Evolutionary conservation across 805 yeast species (phyloP).

Genomic region (Spathaspora girioi): DNA sequence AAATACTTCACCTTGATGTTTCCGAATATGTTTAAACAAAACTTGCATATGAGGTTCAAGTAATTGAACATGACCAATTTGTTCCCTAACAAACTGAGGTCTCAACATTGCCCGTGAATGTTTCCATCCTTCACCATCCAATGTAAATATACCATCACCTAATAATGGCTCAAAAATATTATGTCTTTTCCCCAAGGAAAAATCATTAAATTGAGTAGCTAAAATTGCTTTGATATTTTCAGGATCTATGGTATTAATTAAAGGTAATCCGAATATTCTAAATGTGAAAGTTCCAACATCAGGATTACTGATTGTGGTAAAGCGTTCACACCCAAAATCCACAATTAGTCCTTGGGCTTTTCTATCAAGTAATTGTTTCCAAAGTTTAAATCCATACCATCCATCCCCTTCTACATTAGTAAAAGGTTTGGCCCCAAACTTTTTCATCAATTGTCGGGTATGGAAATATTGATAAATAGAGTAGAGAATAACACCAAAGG

Average conservation of each 20-base stretch:
- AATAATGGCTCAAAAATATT: constrained; percentile 32
- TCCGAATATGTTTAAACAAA: constrained; percentile 27
- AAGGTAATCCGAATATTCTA: constrained; percentile 15
- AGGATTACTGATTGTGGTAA: constrained; percentile 5
- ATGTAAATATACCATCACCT: constrained; percentile 43
- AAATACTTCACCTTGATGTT: constrained; percentile 21
- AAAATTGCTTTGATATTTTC: constrained; percentile 40
- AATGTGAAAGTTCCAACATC: constrained; percentile 9
- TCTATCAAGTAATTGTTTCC: constrained; percentile 8
- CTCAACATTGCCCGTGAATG: constrained; percentile 41
- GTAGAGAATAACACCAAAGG: constrained; percentile 4
- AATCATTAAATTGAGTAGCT: constrained; percentile 41
- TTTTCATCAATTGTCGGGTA: constrained; percentile 3
- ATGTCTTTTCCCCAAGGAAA: constrained; percentile 36
- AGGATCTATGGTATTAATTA: constrained; percentile 32
- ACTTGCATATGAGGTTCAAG: constrained; percentile 40
- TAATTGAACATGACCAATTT: constrained; percentile 35
- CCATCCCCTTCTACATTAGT: constrained; percentile 8
- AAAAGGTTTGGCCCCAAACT: constrained; percentile 11
- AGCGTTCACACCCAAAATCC: constrained; percentile 16
- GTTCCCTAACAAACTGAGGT: constrained; percentile 43
- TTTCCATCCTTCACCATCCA: constrained; percentile 43
- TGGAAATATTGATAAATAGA: neutral
- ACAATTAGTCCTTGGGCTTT: constrained; percentile 17
- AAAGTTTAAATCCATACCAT: constrained; percentile 16